Conservation (phyloP, 139 green algal species). For the Helicosporidium sp. region DNA sequence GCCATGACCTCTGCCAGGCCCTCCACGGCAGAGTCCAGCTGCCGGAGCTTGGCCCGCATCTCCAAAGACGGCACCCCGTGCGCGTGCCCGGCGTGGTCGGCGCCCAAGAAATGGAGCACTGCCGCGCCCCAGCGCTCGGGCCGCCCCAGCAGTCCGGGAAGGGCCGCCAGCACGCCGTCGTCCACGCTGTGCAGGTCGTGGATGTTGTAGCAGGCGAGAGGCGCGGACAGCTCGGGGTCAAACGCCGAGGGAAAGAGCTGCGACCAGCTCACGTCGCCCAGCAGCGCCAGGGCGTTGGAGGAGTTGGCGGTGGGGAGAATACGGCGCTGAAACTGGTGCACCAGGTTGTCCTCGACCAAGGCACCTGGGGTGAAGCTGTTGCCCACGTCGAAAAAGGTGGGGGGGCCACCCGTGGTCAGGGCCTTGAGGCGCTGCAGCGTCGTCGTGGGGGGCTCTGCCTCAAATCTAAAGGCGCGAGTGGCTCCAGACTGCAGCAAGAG, state of each 20-base stretch:
- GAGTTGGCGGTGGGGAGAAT: background rate
- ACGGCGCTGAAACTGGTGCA: no score
- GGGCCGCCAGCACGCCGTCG: constrained; percentile 51
- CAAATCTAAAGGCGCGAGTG: constrained; percentile 31
- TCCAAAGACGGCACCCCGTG: constrained; percentile 35
- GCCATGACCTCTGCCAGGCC: constrained; percentile 19
- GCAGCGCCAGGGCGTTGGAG: constrained; percentile 15
- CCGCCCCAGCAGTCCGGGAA: constrained; percentile 20
- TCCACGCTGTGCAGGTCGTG: constrained; percentile 87
- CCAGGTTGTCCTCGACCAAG: constrained; percentile 77
- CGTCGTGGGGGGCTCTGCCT: constrained; percentile 78
- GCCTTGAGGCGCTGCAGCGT: constrained; percentile 75
- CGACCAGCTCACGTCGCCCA: constrained; percentile 85
- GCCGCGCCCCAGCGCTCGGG: constrained; percentile 62
- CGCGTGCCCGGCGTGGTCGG: constrained; percentile 83
- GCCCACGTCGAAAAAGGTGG: constrained; percentile 85
- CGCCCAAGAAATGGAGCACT: constrained; percentile 79
- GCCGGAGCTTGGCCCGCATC: constrained; percentile 69
- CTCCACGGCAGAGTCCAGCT: constrained; percentile 45
- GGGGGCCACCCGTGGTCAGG: constrained; percentile 59
- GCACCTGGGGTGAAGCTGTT: constrained; percentile 52
- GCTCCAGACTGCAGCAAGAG: no score
- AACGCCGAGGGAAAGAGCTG: constrained; percentile 53
- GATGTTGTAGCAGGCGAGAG: constrained; percentile 84
- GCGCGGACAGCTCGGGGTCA: constrained; percentile 18